Conservation (phyloP, 164 flowering plant species). For the Piper betle region DNA sequence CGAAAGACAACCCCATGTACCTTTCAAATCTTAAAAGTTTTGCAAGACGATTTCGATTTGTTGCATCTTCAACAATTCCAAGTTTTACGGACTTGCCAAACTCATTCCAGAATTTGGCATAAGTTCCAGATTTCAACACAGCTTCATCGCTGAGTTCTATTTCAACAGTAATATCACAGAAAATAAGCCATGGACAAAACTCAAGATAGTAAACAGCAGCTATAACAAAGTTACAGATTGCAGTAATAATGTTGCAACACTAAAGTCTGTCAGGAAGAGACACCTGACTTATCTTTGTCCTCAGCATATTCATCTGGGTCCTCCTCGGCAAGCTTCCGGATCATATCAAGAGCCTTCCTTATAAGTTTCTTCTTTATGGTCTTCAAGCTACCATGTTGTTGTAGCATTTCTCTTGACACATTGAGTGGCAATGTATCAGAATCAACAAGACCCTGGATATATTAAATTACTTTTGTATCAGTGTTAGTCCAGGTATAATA, state of each 20-base stretch:
- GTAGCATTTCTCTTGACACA: slow-evolving; percentile 38
- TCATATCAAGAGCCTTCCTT: slow-evolving; percentile 65
- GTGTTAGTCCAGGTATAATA: too few relatives aligned
- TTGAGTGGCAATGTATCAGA: slow-evolving; percentile 92
- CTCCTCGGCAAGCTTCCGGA: slow-evolving; percentile 84
- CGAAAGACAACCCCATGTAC: slow-evolving; percentile 19
- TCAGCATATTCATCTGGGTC: slow-evolving; percentile 69
- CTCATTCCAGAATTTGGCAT: slow-evolving; percentile 91
- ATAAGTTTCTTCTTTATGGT: too few relatives aligned
- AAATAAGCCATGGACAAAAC: background rate
- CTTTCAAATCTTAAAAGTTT: slow-evolving; percentile 95
- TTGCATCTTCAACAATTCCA: slow-evolving; percentile 92
- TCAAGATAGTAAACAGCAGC: background rate
- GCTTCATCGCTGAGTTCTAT: slow-evolving; percentile 52
- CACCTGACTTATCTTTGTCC: slow-evolving; percentile 25
- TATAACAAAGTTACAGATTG: background rate
- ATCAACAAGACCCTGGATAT: slow-evolving; percentile 87
- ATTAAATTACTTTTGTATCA: too few relatives aligned
- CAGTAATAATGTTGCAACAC: background rate
- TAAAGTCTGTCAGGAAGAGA: background rate
- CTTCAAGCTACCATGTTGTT: too few relatives aligned
- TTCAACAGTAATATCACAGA: background rate
- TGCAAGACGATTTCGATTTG: slow-evolving; percentile 88
- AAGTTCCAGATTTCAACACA: slow-evolving; percentile 63
- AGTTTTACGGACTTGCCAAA: slow-evolving; percentile 94